Percentiles rank a stretch among this genome's conserved stretches.
phyloP scores from a whole-genome alignment of 352 stramenopile species.

The Phytophthora cactorum region DNA sequence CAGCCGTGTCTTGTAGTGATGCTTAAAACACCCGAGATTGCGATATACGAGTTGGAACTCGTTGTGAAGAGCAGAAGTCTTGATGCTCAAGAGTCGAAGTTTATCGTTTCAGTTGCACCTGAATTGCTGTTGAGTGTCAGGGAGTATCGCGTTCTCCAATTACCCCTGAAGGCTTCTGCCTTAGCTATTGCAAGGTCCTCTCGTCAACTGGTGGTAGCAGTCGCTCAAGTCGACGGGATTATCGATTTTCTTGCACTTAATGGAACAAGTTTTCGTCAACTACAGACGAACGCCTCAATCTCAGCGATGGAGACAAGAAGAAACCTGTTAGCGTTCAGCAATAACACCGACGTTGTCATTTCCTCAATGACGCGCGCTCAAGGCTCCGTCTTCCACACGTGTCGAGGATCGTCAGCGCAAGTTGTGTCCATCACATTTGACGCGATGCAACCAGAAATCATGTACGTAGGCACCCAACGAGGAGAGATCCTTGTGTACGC shows the following conservation, averaged over 20 bases:
- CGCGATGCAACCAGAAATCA: constrained; percentile 35
- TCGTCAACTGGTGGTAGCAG: constrained; percentile 20
- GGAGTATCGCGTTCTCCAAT: constrained; percentile 1
- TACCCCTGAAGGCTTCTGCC: constrained; percentile 11
- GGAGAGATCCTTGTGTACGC: constrained; percentile 56
- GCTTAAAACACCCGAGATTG: constrained; percentile 7
- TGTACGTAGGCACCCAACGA: constrained; percentile 53
- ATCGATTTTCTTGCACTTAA: constrained; percentile 51
- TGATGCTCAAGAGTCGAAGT: background rate
- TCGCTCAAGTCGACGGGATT: constrained; percentile 22
- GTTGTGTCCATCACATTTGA: constrained; percentile 59
- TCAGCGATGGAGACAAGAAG: constrained; percentile 41
- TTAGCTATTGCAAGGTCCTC: constrained; percentile 17
- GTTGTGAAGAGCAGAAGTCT: constrained; percentile 1
- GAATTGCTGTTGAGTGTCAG: constrained; percentile 10
- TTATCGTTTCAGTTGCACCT: constrained; percentile 1
- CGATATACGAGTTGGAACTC: constrained; percentile 36
- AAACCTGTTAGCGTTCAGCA: constrained; percentile 52
- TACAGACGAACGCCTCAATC: constrained; percentile 32
- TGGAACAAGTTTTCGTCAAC: constrained; percentile 48
- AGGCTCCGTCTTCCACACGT: constrained; percentile 38
- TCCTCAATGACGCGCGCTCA: constrained; percentile 39
- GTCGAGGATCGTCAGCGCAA: constrained; percentile 42
- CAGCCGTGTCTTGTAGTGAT: constrained; percentile 29
- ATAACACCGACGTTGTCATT: constrained; percentile 36